These are phyloP conservation scores for Hypoxylon subgilvum DNA, from an alignment of 495 filamentous ascomycete genomes.

Conservation along the genomic window DNA sequence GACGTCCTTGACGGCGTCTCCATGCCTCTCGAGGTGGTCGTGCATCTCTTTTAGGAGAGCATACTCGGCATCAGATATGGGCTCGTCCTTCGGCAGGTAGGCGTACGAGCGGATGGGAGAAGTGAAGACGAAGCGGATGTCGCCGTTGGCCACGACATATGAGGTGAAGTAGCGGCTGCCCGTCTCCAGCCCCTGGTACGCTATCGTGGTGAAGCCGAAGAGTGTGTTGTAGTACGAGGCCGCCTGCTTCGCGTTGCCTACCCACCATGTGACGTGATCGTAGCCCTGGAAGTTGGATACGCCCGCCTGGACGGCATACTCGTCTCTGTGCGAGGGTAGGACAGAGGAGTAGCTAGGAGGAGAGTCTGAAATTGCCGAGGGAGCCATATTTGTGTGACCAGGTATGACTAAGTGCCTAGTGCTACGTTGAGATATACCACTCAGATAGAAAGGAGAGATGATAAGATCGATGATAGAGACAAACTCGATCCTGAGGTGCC, in stretches of 20 bases:
- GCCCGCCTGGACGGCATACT: slow-evolving; percentile 51
- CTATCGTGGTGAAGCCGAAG: slow-evolving; percentile 80
- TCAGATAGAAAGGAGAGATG: background rate
- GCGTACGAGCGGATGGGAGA: slow-evolving; percentile 73
- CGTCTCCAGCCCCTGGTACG: slow-evolving; percentile 87
- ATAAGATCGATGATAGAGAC: background rate
- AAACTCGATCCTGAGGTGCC: no score
- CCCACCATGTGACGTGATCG: slow-evolving; percentile 90
- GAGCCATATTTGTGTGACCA: slow-evolving; percentile 63
- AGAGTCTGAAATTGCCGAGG: slow-evolving; percentile 68
- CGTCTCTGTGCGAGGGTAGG: slow-evolving; percentile 46
- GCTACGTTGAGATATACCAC: background rate
- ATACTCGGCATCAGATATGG: slow-evolving; percentile 60
- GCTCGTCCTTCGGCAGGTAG: slow-evolving; percentile 57
- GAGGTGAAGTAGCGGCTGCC: slow-evolving; percentile 75
- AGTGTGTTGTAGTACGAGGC: slow-evolving; percentile 83
- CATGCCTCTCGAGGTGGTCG: slow-evolving; percentile 77
- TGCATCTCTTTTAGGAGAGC: slow-evolving; percentile 70
- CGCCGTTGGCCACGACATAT: slow-evolving; percentile 79
- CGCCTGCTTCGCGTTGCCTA: slow-evolving; percentile 94
- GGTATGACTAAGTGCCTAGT: background rate
- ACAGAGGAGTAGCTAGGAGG: slow-evolving; percentile 49
- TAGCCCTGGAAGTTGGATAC: slow-evolving; percentile 75
- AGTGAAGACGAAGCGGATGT: slow-evolving; percentile 81
- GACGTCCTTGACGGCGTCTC: slow-evolving; percentile 90